Conservation (phyloP, 2,329 filamentous ascomycete genomes). For the Microdochium bolleyi region DNA sequence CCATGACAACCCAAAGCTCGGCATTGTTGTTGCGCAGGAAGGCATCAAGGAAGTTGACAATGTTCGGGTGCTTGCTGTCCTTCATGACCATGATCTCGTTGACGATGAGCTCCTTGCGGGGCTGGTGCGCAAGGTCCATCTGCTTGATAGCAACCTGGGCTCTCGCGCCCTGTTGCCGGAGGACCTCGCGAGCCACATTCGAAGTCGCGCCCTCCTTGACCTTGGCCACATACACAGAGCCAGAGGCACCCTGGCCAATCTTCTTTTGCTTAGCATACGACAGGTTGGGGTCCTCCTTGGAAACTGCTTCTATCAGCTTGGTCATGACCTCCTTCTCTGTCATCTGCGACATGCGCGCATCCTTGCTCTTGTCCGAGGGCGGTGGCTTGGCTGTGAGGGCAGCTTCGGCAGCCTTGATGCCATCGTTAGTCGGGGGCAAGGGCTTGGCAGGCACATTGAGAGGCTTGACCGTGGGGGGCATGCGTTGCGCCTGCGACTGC, state of each 20-base stretch:
- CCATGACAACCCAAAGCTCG: conserved; percentile 99
- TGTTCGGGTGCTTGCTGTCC: conserved; percentile 95
- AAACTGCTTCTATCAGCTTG: conserved; percentile 87
- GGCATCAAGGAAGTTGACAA: conserved; percentile 97
- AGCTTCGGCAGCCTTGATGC: conserved; percentile 82
- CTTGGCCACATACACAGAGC: conserved; percentile 95
- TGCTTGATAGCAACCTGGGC: conserved; percentile 98
- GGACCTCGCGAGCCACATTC: conserved; percentile 66
- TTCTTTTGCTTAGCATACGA: conserved; percentile 99
- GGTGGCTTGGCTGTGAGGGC: conserved; percentile 78
- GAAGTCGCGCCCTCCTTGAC: conserved; percentile 85
- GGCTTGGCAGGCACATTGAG: conserved; percentile 70
- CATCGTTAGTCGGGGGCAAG: conserved; percentile 44
- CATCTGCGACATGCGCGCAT: conserved; percentile 98
- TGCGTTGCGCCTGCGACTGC: conserved; percentile 31
- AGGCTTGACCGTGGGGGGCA: conserved; percentile 65
- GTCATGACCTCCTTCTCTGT: conserved; percentile 96
- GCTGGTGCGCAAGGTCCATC: conserved; percentile 97
- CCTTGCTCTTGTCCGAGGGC: conserved; percentile 69
- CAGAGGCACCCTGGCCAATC: conserved; percentile 96
- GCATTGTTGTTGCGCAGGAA: conserved; percentile 91
- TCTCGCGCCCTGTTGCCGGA: conserved; percentile 70
- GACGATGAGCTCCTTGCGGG: conserved; percentile 94
- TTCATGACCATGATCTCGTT: conserved; percentile 99
- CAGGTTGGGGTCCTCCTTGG: conserved; percentile 86